Evolutionary conservation across 2,329 filamentous ascomycete species (phyloP), one percentile per base, ranked within the genome.

Genomic region (Helminthosporium solani): DNA sequence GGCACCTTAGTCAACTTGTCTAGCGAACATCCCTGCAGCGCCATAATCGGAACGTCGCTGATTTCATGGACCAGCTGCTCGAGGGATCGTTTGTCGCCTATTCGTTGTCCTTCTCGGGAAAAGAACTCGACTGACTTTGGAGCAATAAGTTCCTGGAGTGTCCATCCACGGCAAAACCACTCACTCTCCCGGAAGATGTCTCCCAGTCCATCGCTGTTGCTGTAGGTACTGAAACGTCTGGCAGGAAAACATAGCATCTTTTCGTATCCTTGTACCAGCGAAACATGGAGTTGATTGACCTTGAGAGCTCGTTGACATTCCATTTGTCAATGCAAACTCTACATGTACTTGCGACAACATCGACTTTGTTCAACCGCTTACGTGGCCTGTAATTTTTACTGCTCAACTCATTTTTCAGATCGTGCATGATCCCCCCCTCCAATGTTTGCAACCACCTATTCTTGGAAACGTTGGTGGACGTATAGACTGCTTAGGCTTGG

Each of bases 91-190:
- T 40, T 53, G 25, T 38, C 36, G 21, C 53, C 50, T 8, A 53
- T 18, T 19, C 33, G 16, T 16, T 25, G 31, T 27, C 50, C 25
- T 7, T 51, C 35, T 11, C 18, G 28, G 12, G 44, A 43, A 41
- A 53, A 56, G 42, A 56, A 56, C 31, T 50, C 33, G 11, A 56
- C 48, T 16, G n/a, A 20, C 3, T 11, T 6, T 12, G 53, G 48
- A 14, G 53, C 50, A n/a, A 53, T 4, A 25, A 49, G 42, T 27
- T 53, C 46, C 33, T 47, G 47, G 21, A 46, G 20, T 27, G 44
- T 41, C 39, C 39, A 41, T n/a, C 39, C 39, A 7, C 39, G 39
- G 6, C 28, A 33, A 18, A 41, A 41, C 45, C 45, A 47, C 42
- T 28, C n/a, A 14, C 39, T 41, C 4, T 18, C 4, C 14, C 16